A percentile compares a stretch with the other conserved stretches of the same genome.
Evolutionary conservation across 805 yeast species (phyloP).

Genomic region (Naumovozyma baii): DNA sequence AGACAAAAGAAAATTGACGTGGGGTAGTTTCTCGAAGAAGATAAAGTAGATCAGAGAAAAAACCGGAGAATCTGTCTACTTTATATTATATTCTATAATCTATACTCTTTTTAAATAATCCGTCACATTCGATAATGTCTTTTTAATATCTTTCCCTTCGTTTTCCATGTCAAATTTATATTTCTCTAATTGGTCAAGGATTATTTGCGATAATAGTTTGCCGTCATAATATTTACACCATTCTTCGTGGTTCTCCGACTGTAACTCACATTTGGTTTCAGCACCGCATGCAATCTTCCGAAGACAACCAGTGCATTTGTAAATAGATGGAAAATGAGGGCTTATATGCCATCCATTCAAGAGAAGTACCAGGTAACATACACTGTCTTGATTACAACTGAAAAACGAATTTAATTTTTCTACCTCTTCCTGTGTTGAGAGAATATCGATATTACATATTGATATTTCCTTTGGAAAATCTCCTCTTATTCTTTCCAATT

Average conservation of each 20-base stretch:
- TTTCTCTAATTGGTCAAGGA: slow-evolving; percentile 1
- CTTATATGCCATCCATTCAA: background rate
- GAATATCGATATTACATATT: too few species aligned
- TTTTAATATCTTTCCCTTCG: background rate
- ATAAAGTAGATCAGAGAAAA: too few species aligned
- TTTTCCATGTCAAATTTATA: background rate
- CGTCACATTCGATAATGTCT: too few species aligned
- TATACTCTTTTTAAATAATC: too few species aligned
- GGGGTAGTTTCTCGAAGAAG: too few species aligned
- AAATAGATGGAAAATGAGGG: background rate
- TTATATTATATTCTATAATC: too few species aligned
- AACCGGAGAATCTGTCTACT: too few species aligned
- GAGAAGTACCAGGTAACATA: background rate
- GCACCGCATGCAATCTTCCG: too few species aligned
- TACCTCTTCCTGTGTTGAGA: background rate
- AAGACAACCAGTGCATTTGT: slow-evolving; percentile 13
- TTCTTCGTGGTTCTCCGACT: slow-evolving; percentile 8
- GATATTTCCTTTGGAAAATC: background rate
- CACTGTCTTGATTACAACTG: background rate
- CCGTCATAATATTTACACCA: slow-evolving; percentile 18
- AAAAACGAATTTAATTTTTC: background rate
- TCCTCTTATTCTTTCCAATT: background rate
- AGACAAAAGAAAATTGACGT: too few species aligned
- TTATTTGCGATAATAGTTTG: slow-evolving; percentile 5
- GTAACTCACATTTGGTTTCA: too few species aligned